Base-by-base conservation (phyloP, 106 monocot genomes). In the Dendrobium huoshanense region DNA sequence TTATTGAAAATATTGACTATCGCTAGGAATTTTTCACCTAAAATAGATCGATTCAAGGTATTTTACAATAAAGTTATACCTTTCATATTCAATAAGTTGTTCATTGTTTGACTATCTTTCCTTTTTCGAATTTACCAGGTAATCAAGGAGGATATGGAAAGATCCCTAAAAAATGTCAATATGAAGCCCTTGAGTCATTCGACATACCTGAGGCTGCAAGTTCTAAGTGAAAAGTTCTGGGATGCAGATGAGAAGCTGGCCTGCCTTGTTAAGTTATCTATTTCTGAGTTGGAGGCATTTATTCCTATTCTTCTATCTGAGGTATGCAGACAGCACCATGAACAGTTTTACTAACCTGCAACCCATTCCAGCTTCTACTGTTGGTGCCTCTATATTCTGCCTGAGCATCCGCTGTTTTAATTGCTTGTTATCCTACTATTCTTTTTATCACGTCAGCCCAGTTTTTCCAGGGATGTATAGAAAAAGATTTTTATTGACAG, bases 111-210 rank as follows among this genome's bases (percentile, higher is more conserved):
- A 7, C 18, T 9, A 7, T 27, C 40, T 25, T 75, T 7, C 0
- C 18, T 45, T 51, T 41, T 24, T 18, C 9, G 59, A 67, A 31
- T 78, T 79, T 75, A 41, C 18, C 79, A 98, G 98, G 95, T 93
- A 82, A 93, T 98, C 37, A 98, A 93, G 79, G 98, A 98, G 72
- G 91, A 93, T 55, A 89, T 92, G 92, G 91, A 91, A 73, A 92
- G 98, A 88, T 81, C 88, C 5, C 92, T 85, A 77, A 92, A 86
- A 87, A 98, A 98, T 73, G 78, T 88, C 10, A 98, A 98, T 80
- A 91, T 98, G 87, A 95, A 92, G 55, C 98, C 98, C 76, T 84
- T 88, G 79, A 89, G 78, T 83, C 92, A 98, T 85, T 91, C 98
- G 9, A 76, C 95, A 73, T 92, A 98, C 82, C 87, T 92, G 88